A percentile compares a stretch with the other conserved stretches of the same genome.
phyloP scores from a whole-genome alignment of 1,139 yeast species.

The Saccharomyces pastorianus region DNA sequence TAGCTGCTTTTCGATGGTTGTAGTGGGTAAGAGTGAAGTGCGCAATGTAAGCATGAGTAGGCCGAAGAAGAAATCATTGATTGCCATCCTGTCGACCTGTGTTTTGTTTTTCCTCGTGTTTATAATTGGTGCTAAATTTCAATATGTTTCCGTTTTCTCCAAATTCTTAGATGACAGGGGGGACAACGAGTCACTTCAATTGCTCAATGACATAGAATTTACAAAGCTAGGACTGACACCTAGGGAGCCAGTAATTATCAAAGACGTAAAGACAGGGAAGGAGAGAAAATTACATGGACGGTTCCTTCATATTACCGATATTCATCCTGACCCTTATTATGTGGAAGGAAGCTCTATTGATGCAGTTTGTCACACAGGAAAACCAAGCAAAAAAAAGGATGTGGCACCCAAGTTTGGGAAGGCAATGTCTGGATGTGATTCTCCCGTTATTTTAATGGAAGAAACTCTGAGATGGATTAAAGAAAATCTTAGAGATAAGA shows the following conservation, averaged over 20 bases:
- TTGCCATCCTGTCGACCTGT: not conserved
- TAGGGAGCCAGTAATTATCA: slow-evolving; percentile 27
- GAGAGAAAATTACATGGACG: slow-evolving; percentile 46
- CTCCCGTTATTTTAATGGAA: slow-evolving; percentile 55
- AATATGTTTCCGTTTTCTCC: not conserved
- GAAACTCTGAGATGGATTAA: slow-evolving; percentile 61
- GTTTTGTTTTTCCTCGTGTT: not conserved
- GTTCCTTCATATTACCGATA: slow-evolving; percentile 75
- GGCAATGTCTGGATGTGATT: slow-evolving; percentile 62
- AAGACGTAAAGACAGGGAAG: slow-evolving; percentile 16
- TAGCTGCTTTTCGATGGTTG: not conserved
- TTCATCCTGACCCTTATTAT: slow-evolving; percentile 78
- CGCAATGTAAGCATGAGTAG: not conserved
- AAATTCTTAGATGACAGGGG: not conserved
- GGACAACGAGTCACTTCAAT: not conserved
- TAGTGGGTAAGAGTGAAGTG: not conserved
- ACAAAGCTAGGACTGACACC: slow-evolving; percentile 34
- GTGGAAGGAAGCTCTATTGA: slow-evolving; percentile 43
- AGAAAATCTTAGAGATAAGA: slow-evolving; percentile 56
- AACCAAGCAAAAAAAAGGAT: slow-evolving; percentile 20
- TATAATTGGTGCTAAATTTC: not conserved
- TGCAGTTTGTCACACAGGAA: slow-evolving; percentile 52
- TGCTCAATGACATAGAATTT: not conserved
- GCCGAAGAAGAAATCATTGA: not conserved
- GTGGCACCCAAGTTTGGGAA: slow-evolving; percentile 64